Evolutionary conservation across 2,329 filamentous ascomycete species (phyloP).

Genomic region (Stenocarpella maydis): DNA sequence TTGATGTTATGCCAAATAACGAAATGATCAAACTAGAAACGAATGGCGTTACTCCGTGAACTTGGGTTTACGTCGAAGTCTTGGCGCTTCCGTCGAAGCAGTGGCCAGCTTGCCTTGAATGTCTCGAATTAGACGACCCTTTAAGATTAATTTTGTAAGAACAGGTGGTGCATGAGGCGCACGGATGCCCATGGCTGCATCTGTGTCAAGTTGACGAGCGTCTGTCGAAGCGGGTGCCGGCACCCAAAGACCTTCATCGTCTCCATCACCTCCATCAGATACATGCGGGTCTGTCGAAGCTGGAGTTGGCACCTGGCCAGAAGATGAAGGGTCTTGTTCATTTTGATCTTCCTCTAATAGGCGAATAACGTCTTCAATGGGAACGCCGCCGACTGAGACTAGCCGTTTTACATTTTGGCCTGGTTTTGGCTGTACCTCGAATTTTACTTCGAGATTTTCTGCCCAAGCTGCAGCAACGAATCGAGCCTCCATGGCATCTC

Average conservation of each 20-base stretch:
- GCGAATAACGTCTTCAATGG: neutral
- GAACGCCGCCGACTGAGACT: neutral
- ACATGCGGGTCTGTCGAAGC: neutral
- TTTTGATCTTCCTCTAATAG: neutral
- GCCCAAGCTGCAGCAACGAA: neutral
- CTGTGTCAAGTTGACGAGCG: too few relatives aligned
- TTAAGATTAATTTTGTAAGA: neutral
- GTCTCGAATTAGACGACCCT: constrained; percentile 5
- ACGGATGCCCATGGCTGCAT: neutral
- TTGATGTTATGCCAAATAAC: too few relatives aligned
- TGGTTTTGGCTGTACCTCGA: neutral
- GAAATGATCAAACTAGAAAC: too few relatives aligned
- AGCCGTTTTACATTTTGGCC: neutral
- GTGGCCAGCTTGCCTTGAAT: neutral
- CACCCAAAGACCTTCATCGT: too few relatives aligned
- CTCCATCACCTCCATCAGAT: too few relatives aligned
- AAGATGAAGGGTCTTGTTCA: neutral
- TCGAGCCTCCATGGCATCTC: neutral
- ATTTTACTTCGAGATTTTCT: neutral
- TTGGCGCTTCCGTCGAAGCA: neutral
- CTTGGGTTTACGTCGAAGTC: neutral
- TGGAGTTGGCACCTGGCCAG: neutral
- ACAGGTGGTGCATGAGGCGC: neutral
- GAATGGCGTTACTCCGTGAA: neutral
- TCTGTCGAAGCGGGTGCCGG: neutral